These are phyloP conservation scores for Populus simonii DNA, from an alignment of 345 rosid genomes.

Conservation along the genomic window DNA sequence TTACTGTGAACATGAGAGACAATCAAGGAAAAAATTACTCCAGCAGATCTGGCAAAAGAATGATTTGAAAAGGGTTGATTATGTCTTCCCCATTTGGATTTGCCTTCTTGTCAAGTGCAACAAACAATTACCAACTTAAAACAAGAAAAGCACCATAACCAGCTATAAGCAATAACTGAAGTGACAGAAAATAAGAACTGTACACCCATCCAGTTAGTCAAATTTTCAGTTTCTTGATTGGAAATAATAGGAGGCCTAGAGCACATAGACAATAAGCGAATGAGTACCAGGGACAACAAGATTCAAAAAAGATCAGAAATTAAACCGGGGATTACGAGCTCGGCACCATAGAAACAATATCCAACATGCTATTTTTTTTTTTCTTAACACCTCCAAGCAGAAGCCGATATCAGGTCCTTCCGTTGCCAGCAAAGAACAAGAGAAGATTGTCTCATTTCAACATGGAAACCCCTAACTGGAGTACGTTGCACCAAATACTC, in stretches of 20 bases:
- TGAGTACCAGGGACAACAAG: slow-evolving; percentile 26
- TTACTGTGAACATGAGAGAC: neutral
- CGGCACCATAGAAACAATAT: slow-evolving; percentile 28
- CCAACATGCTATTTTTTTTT: neutral
- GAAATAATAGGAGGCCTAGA: slow-evolving; percentile 39
- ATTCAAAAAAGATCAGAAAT: slow-evolving; percentile 30
- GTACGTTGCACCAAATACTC: slow-evolving; percentile 26
- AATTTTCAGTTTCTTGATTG: slow-evolving; percentile 36
- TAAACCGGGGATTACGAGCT: slow-evolving; percentile 27
- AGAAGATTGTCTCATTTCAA: slow-evolving; percentile 22
- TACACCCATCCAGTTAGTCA: slow-evolving; percentile 38
- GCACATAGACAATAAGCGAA: slow-evolving; percentile 49
- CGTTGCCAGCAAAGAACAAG: slow-evolving; percentile 32
- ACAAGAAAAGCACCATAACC: neutral
- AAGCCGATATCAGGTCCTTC: slow-evolving; percentile 25
- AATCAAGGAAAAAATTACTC: neutral
- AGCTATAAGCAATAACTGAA: slow-evolving; percentile 18
- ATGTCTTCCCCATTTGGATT: neutral
- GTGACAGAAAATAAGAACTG: slow-evolving; percentile 23
- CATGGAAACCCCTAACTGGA: slow-evolving; percentile 25
- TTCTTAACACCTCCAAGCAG: slow-evolving; percentile 30
- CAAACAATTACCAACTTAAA: slow-evolving; percentile 11
- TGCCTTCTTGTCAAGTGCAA: slow-evolving; percentile 28
- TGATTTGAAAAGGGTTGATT: neutral
- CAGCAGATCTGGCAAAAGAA: neutral